Evolutionary conservation across 768 basidiomycete species (phyloP).

Genomic region (Infundibulicybe gibba): DNA sequence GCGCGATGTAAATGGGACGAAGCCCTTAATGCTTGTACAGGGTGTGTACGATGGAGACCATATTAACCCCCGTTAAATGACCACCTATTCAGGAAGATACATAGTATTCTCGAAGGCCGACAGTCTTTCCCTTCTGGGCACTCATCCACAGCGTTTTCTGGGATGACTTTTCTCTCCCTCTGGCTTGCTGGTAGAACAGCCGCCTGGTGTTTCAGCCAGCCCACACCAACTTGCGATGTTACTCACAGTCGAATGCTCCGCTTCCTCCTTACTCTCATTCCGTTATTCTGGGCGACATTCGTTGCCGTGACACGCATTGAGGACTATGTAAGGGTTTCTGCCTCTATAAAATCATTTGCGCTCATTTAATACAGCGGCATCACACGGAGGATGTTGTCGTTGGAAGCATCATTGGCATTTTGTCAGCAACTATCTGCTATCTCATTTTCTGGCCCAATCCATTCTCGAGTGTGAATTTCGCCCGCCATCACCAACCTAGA

Average conservation of each 20-base stretch:
- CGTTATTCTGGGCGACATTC: constrained; percentile 54
- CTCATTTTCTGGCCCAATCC: constrained; percentile 66
- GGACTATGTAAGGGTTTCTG: constrained; percentile 52
- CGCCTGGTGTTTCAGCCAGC: constrained; percentile 47
- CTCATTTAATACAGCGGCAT: constrained; percentile 41
- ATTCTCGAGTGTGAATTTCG: constrained; percentile 38
- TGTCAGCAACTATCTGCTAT: constrained; percentile 47
- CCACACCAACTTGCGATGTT: constrained; percentile 29
- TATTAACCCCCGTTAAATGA: not conserved
- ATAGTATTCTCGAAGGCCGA: constrained; percentile 43
- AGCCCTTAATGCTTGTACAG: constrained; percentile 44
- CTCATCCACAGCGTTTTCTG: constrained; percentile 61
- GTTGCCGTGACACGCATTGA: constrained; percentile 61
- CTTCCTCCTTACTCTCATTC: constrained; percentile 45
- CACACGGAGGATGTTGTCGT: constrained; percentile 69
- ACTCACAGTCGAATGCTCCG: constrained; percentile 43
- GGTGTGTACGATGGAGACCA: constrained; percentile 30
- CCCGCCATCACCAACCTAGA: constrained; percentile 31
- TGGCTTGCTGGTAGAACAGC: constrained; percentile 65
- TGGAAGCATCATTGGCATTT: constrained; percentile 54
- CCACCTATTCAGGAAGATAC: constrained; percentile 22
- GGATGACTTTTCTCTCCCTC: constrained; percentile 60
- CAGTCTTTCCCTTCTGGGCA: constrained; percentile 71
- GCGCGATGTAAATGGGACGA: constrained; percentile 61
- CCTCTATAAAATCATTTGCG: not conserved